Conservation (phyloP, 2,329 filamentous ascomycete genomes). For the Alternaria incomplexa region DNA sequence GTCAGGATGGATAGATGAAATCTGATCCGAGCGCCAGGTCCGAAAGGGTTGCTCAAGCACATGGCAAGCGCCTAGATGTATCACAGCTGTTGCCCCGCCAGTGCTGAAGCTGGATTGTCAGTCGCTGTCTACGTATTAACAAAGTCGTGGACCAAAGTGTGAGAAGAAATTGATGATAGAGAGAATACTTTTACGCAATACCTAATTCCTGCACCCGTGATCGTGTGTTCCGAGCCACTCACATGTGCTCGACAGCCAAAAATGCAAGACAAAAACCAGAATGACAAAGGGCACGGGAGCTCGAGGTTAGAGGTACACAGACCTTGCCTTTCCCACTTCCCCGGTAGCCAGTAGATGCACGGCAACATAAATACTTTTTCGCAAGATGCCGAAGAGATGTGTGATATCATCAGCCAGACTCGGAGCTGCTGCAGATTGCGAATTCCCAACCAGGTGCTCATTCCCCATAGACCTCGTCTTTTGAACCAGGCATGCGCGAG, state of each 20-base stretch:
- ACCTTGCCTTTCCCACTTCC: background rate
- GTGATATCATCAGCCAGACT: background rate
- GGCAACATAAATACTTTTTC: background rate
- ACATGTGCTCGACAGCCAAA: background rate
- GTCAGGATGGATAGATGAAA: conserved; percentile 2
- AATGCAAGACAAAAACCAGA: background rate
- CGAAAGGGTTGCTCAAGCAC: background rate
- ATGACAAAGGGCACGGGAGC: background rate
- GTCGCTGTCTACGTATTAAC: background rate
- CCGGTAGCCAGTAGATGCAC: background rate
- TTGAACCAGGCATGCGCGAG: background rate
- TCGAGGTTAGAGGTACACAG: background rate
- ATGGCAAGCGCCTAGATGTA: background rate
- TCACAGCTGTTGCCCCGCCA: background rate
- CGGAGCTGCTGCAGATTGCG: background rate
- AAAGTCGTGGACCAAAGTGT: background rate
- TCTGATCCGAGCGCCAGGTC: background rate
- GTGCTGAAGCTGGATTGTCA: background rate
- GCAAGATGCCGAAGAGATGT: background rate
- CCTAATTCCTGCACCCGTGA: background rate
- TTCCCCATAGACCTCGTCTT: background rate
- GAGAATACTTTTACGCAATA: conserved; percentile 1
- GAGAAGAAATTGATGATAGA: background rate
- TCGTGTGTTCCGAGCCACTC: background rate
- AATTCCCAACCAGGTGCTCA: background rate